Percentiles rank a stretch among this genome's conserved stretches.
phyloP scores from a whole-genome alignment of 2,329 filamentous ascomycete species.

The Fusarium coicis region DNA sequence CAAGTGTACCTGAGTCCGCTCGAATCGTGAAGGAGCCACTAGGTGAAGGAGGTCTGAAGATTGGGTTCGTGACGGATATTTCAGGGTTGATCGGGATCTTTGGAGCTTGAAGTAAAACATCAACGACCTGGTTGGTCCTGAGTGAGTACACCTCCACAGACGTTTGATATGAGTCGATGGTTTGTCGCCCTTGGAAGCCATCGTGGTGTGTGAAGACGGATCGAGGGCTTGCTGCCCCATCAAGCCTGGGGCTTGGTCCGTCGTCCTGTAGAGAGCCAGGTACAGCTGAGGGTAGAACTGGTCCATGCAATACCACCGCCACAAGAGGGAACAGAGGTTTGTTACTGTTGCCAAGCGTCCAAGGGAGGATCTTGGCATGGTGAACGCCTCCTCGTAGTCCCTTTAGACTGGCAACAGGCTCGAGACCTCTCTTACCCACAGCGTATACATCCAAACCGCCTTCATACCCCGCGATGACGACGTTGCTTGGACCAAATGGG shows the following conservation, averaged over 20 bases:
- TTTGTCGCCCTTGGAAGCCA: conserved; percentile 48
- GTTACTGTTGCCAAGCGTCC: conserved; percentile 66
- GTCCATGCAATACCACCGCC: conserved; percentile 83
- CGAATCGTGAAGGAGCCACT: conserved; percentile 79
- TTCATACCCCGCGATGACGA: conserved; percentile 81
- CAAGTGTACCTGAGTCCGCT: conserved; percentile 76
- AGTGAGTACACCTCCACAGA: conserved; percentile 91
- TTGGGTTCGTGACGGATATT: conserved; percentile 67
- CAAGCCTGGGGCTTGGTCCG: conserved; percentile 54
- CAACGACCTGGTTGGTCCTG: conserved; percentile 75
- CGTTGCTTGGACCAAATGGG: conserved; percentile 64
- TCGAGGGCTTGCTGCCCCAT: conserved; percentile 56
- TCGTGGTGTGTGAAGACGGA: conserved; percentile 54
- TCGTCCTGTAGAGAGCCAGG: conserved; percentile 53
- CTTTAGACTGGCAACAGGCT: conserved; percentile 75
- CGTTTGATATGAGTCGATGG: conserved; percentile 79
- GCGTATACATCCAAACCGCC: conserved; percentile 81
- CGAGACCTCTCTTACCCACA: conserved; percentile 77
- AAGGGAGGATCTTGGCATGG: conserved; percentile 84
- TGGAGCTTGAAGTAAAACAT: conserved; percentile 78
- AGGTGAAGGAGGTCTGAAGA: conserved; percentile 75
- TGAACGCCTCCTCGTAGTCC: conserved; percentile 83
- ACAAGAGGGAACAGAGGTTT: conserved; percentile 75
- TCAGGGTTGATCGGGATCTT: conserved; percentile 66
- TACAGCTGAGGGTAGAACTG: conserved; percentile 62